phyloP scores from a whole-genome alignment of 2,329 filamentous ascomycete species.

The Lizonia empirigonia region DNA sequence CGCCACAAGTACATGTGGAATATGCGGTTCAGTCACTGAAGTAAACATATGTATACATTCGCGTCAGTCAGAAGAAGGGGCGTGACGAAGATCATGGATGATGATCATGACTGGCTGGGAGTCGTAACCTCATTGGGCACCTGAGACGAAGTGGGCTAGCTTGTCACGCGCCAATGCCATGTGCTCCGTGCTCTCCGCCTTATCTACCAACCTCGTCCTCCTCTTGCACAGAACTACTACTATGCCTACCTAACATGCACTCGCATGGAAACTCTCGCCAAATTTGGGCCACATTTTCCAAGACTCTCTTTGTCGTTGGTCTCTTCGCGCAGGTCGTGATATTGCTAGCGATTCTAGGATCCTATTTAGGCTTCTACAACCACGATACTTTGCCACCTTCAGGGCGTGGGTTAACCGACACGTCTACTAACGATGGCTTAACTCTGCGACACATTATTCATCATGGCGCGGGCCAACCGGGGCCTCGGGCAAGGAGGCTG shows the following conservation, averaged over 20 bases:
- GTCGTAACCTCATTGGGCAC: conserved; percentile 9
- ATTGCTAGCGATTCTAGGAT: conserved; percentile 22
- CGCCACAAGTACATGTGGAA: neutral
- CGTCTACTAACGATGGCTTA: conserved; percentile 19
- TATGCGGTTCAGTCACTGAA: neutral
- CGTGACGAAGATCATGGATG: neutral
- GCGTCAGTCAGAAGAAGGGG: neutral
- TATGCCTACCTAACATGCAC: conserved; percentile 30
- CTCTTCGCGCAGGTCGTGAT: conserved; percentile 33
- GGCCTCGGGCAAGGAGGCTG: conserved; percentile 40
- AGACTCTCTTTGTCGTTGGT: conserved; percentile 20
- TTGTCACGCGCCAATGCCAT: conserved; percentile 10
- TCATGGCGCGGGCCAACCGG: conserved; percentile 43
- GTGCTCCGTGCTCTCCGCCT: conserved; percentile 8
- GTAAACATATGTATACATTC: no score
- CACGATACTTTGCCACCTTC: conserved; percentile 15
- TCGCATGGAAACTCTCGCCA: conserved; percentile 17
- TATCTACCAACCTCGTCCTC: conserved; percentile 20
- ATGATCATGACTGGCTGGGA: conserved; percentile 9
- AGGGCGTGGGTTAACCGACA: conserved; percentile 8
- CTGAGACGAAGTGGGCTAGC: neutral
- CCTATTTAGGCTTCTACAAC: conserved; percentile 15
- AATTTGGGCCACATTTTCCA: conserved; percentile 21
- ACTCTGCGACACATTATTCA: conserved; percentile 42
- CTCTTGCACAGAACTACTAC: conserved; percentile 14